These are phyloP conservation scores for Pseudohalonectria lignicola DNA, from an alignment of 2,329 filamentous ascomycete species.

Conservation along the genomic window DNA sequence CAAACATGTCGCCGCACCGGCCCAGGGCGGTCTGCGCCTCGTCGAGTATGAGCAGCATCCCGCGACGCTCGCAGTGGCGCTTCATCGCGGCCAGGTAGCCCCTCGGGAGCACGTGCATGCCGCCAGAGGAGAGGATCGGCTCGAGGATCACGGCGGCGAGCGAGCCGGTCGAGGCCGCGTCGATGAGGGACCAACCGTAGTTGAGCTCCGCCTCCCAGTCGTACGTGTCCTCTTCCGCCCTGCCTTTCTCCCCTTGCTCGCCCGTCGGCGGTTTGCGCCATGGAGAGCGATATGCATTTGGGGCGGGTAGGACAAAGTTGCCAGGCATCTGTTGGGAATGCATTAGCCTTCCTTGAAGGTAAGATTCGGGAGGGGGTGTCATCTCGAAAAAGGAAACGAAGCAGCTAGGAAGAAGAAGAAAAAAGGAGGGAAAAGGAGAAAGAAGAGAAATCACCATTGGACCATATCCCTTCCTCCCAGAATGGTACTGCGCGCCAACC, in stretches of 20 bases:
- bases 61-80: slow-evolving; percentile 38
- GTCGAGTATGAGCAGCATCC: slow-evolving; percentile 47
- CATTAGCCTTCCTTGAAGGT: too few species aligned
- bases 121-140: slow-evolving; percentile 44
- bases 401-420: slow-evolving; percentile 3
- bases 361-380: neutral
- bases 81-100: slow-evolving; percentile 45
- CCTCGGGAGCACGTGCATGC: slow-evolving; percentile 41
- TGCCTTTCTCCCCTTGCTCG: too few species aligned
- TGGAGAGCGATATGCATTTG: slow-evolving; percentile 49
- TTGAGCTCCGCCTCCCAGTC: slow-evolving; percentile 56
- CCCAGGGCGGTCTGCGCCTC: slow-evolving; percentile 50
- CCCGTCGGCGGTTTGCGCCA: slow-evolving; percentile 45
- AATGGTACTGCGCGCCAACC: slow-evolving; percentile 39
- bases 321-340: slow-evolving; percentile 34
- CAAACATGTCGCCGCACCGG: slow-evolving; percentile 45
- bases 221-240: slow-evolving; percentile 51
- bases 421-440: neutral
- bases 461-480: slow-evolving; percentile 33
- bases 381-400: too few species aligned
- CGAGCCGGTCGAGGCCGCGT: slow-evolving; percentile 45
- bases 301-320: slow-evolving; percentile 44
- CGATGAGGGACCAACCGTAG: slow-evolving; percentile 51
- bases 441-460: slow-evolving; percentile 12
- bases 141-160: slow-evolving; percentile 53